Percentiles rank a stretch among this genome's conserved stretches.
Evolutionary conservation across 208 protist genomes (phyloP).

Genomic region (Trypanosoma lewisi): DNA sequence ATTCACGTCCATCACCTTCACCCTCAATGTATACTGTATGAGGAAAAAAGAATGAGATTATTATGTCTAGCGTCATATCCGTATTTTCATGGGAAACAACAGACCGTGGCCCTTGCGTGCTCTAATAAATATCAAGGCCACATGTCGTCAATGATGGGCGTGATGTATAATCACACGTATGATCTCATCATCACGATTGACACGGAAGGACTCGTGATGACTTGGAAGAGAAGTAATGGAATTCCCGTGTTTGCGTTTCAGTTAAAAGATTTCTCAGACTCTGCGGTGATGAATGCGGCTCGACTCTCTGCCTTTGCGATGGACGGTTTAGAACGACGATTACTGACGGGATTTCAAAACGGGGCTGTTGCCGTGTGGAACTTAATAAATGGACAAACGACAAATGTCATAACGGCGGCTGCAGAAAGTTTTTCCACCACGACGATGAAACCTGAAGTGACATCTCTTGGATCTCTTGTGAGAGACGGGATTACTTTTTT

Average conservation of each 20-base stretch:
- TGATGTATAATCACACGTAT: slow-evolving; percentile 61
- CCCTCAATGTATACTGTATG: slow-evolving; percentile 33
- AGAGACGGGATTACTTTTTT: slow-evolving; percentile 61
- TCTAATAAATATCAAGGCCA: slow-evolving; percentile 64
- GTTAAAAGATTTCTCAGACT: slow-evolving; percentile 78
- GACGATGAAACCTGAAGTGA: slow-evolving; percentile 39
- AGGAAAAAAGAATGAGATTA: slow-evolving; percentile 36
- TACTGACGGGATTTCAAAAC: slow-evolving; percentile 77
- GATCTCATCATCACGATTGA: slow-evolving; percentile 75
- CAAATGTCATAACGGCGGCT: slow-evolving; percentile 59
- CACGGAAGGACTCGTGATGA: slow-evolving; percentile 68
- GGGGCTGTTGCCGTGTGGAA: slow-evolving; percentile 83
- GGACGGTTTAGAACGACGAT: slow-evolving; percentile 58
- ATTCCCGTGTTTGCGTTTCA: slow-evolving; percentile 66
- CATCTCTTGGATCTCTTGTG: slow-evolving; percentile 63
- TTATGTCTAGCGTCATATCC: slow-evolving; percentile 52
- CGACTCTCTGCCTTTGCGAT: slow-evolving; percentile 46
- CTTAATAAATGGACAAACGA: slow-evolving; percentile 75
- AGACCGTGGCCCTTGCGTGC: slow-evolving; percentile 44
- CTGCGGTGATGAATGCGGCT: slow-evolving; percentile 48
- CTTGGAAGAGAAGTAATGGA: slow-evolving; percentile 58
- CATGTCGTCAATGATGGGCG: slow-evolving; percentile 49
- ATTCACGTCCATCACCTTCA: slow-evolving; percentile 36
- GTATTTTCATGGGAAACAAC: slow-evolving; percentile 53
- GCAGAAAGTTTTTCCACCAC: slow-evolving; percentile 13